phyloP scores from a whole-genome alignment of 2,329 filamentous ascomycete species.

The Venturia asperata region DNA sequence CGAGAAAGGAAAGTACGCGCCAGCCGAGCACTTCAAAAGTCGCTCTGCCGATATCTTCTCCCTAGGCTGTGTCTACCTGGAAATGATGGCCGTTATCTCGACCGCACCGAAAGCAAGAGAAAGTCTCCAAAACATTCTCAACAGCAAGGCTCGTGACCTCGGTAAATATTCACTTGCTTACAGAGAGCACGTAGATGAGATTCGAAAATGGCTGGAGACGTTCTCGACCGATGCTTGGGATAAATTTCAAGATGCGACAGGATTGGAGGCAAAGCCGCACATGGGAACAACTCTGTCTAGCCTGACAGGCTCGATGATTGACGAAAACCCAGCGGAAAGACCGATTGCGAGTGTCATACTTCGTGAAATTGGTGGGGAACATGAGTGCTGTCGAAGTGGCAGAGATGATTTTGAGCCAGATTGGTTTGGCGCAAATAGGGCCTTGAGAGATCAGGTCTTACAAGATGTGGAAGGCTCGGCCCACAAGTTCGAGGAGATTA shows the following conservation, averaged over 20 bases:
- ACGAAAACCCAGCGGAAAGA: not conserved
- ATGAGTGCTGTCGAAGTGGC: conserved; percentile 8
- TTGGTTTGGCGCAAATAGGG: conserved; percentile 6
- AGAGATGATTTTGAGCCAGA: conserved; percentile 13
- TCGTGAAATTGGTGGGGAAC: not conserved
- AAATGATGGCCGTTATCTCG: conserved; percentile 12
- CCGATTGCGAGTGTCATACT: not conserved
- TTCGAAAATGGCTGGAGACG: not conserved
- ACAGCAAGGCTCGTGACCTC: not conserved
- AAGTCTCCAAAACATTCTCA: not conserved
- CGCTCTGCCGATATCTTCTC: conserved; percentile 11
- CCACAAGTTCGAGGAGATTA: not conserved
- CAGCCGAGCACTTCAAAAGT: not conserved
- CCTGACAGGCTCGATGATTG: conserved; percentile 4
- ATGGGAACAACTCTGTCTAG: not conserved
- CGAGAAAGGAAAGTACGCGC: not conserved
- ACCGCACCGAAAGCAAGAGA: not conserved
- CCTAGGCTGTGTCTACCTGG: conserved; percentile 10
- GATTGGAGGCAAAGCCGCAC: not conserved
- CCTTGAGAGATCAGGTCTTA: conserved; percentile 4
- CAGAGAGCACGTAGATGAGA: not conserved
- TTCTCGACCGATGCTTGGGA: not conserved
- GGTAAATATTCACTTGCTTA: not conserved
- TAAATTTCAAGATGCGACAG: not conserved
- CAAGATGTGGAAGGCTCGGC: not conserved